A percentile compares a stretch with the other conserved stretches of the same genome.
phyloP scores from a whole-genome alignment of 78 protist species.

The Planoprotostelium fungivorum region DNA sequence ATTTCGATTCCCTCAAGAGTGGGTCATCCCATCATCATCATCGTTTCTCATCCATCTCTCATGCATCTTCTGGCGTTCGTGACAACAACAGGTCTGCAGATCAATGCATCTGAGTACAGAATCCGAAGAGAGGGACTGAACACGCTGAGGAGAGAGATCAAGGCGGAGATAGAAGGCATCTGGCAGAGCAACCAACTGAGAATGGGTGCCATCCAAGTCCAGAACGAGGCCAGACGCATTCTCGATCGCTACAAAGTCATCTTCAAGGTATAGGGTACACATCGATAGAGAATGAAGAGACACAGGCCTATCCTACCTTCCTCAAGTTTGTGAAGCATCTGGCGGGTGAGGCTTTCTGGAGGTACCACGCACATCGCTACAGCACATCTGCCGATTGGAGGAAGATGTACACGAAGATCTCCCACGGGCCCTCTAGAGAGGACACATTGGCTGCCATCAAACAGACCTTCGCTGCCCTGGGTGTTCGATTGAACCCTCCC shows the following conservation, averaged over 20 bases:
- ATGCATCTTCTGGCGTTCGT: too few relatives aligned
- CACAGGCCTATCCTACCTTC: not conserved
- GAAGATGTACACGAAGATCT: not conserved
- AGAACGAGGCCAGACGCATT: not conserved
- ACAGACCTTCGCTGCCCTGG: not conserved
- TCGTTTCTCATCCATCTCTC: too few relatives aligned
- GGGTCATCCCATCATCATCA: too few relatives aligned
- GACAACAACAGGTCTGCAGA: not conserved
- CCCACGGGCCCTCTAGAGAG: not conserved
- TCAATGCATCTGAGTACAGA: not conserved
- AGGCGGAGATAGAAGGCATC: not conserved
- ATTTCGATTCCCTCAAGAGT: not conserved
- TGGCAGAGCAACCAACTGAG: not conserved
- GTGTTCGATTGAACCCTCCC: not conserved
- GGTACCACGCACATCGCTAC: not conserved
- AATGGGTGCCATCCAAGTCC: not conserved
- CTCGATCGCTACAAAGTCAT: not conserved
- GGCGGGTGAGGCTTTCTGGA: not conserved
- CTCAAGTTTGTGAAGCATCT: not conserved
- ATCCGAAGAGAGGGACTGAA: not conserved
- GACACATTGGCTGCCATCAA: not conserved
- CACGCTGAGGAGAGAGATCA: not conserved
- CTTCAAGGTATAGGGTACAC: not conserved
- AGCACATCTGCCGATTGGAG: not conserved
- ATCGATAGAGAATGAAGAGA: not conserved